Evolutionary conservation across 176 grass and related monocot species (phyloP), one percentile per base, ranked within the genome.

Genomic region (Sorghum bicolor): DNA sequence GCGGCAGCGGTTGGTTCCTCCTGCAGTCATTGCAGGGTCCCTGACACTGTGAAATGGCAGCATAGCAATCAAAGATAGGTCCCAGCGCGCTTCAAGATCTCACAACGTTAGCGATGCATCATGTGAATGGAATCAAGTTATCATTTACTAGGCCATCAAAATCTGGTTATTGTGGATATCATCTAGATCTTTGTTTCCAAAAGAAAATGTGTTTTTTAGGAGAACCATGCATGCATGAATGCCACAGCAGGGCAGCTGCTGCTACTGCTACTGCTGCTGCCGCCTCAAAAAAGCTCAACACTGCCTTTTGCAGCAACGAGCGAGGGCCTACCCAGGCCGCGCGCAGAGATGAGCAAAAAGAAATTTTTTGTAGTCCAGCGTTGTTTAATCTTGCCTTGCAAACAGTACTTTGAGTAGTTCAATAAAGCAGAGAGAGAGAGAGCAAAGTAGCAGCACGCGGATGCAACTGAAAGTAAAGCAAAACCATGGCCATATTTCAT

Each of bases 21-120:
- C 86, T 83, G 87, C 90, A 97, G 70, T 94, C 95, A 39, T 76
- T 91, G 92, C 86, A 92, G 77, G 90, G 81, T 79, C 88, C 81
- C 95, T 97, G 75, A 74, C 67, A 90, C 38, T 70, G 72, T 25
- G 79, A 90, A 90, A 90, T 77, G 34, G 34, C 1, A 79, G 52
- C 72, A 86, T 71, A 71, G 41, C 19, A 67, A 71, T 71, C 72
- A 43, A 68, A 37, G 70, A 63, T 58, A 68, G 70, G 74, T 26
- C 34, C 70, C 78, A 80, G 58, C 66, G 60, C 62, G 13, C n/a
- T 74, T 66, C 50, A 71, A 79, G 36, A 79, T 86, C 29, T 74
- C 29, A 47, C 19, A 60, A 60, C 72, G 13, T 20, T 64, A 71
- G 43, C 47, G 25, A 80, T 72, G 38, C 41, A 76, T 75, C 15